A percentile compares a stretch with the other conserved stretches of the same genome.
phyloP scores from a whole-genome alignment of 2,329 filamentous ascomycete genomes.

The Nannizziopsis arthrosporioides region DNA sequence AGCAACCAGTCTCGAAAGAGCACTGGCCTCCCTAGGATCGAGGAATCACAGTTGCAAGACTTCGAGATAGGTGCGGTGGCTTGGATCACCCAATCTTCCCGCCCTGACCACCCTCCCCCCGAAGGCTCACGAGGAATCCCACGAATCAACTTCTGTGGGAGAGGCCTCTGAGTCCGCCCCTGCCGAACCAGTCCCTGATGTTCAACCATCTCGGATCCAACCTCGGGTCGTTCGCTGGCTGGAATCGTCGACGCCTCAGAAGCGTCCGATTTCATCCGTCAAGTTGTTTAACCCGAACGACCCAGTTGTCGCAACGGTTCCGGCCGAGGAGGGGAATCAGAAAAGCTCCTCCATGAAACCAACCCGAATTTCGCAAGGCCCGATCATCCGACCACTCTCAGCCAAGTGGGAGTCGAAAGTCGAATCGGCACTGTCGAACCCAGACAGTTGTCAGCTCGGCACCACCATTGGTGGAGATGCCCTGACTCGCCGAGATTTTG shows the following conservation, averaged over 20 bases:
- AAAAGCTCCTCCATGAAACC: constrained; percentile 6
- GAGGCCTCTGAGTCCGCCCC: neutral
- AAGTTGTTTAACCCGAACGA: constrained; percentile 11
- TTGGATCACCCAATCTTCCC: constrained; percentile 3
- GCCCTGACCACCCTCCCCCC: neutral
- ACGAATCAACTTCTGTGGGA: neutral
- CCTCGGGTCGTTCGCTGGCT: constrained; percentile 1
- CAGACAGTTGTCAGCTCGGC: constrained; percentile 21
- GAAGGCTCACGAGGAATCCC: neutral
- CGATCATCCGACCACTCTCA: constrained; percentile 28
- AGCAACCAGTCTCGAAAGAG: neutral
- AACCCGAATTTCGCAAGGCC: constrained; percentile 17
- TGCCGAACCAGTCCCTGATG: neutral
- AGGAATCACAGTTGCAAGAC: neutral
- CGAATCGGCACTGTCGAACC: constrained; percentile 21
- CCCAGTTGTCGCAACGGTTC: constrained; percentile 2
- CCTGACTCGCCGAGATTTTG: constrained; percentile 27
- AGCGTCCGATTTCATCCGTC: constrained; percentile 14
- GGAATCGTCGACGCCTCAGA: constrained; percentile 8
- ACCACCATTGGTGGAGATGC: constrained; percentile 27
- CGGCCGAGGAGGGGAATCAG: constrained; percentile 5
- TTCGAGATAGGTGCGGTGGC: constrained; percentile 2
- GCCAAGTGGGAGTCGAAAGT: constrained; percentile 28
- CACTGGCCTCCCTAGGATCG: neutral
- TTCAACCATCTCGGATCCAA: neutral